Evolutionary conservation across 208 protist species (phyloP), one percentile per base, ranked within the genome.

Genomic region (Porcisia deanei): DNA sequence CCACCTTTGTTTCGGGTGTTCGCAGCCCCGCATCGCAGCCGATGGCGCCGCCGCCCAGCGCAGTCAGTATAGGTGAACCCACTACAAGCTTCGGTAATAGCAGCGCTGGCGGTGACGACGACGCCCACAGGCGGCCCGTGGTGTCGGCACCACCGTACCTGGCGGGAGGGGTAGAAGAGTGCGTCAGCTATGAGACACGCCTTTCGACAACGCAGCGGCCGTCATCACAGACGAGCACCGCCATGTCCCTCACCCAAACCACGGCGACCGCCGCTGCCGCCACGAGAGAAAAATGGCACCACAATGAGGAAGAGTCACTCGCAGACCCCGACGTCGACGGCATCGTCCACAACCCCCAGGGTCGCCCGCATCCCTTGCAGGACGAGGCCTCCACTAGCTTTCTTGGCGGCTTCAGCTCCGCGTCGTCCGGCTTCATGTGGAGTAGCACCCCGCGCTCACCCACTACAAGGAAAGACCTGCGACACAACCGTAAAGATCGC

Each of bases 101-200:
- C 55, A 55, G 43, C 64, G 64, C 64, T 1, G 39, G 41, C 25
- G 22, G 20, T 30, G 63, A 43, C 47, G 66, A 49, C 1, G 52
- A 45, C 2, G 20, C 41, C 53, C 73, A 41, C 6, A 41, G 61
- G 52, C 66, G 78, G 4, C 78, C 61, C 6, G 37, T 75, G 30
- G 59, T 82, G 47, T 75, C 73, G 5, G 52, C 67, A 10, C 67
- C 78, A 9, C 30, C 59, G 41, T 82, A 78, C 53, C 7, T 72
- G 1, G 41, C 53, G 4, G 53, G 41, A 25, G 78, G 68, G 3
- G 45, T 34, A 18, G 53, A 69, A 7, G 71, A 66, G 71, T 39
- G 52, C 64, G 58, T 43, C 41, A 71, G 61, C 41, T 66, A 60
- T 6, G 57, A 55, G 5, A 47, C 54, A 37, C 75, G 10, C 45